Evolutionary conservation across 441 rosid genomes (phyloP), one percentile per base, ranked within the genome.

Genomic region (Arabidopsis lyrata): DNA sequence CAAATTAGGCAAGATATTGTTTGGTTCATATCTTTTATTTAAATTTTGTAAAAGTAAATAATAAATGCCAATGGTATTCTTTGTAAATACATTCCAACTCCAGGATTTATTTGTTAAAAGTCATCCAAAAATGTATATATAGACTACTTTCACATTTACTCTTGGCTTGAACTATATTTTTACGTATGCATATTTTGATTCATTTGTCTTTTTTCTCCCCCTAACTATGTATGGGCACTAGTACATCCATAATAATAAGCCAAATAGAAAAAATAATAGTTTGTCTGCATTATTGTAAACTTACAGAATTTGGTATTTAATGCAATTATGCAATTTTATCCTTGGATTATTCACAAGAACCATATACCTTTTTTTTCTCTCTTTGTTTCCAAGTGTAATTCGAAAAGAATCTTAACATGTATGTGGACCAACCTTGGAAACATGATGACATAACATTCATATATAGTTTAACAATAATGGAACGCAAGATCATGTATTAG

Each of bases 341-440:
- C 58, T 72, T 77, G 80, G 80, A 72, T 77, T 77, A 77, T 77
- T 77, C 77, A 72, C 49, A 77, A 66, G 77, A 72, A 77, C 81
- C 69, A 77, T 54, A 72, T 72, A 60, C 70, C 34, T 36, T 77
- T 52, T 52, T 38, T 60, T 59, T 14, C 32, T 45, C 67, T 63
- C 13, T 24, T 70, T 77, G 80, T 70, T 77, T 65, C 62, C 68
- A 70, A 77, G 72, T 63, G 76, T 63, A 66, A 55, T 67, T 73
- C 67, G 77, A 77, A 72, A 77, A 72, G 81, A 67, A 77, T 77
- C 70, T 77, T 61, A 77, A 73, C 74, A 67, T 61, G 66, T 64
- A 64, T 64, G 76, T 77, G 76, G 81, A 77, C 81, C 81, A 77
- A 77, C 81, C 55, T 66, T 34, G 34, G 74, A 53, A 77, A 72